Conservation (phyloP, 805 yeast genomes). For the Clavispora fructus region DNA sequence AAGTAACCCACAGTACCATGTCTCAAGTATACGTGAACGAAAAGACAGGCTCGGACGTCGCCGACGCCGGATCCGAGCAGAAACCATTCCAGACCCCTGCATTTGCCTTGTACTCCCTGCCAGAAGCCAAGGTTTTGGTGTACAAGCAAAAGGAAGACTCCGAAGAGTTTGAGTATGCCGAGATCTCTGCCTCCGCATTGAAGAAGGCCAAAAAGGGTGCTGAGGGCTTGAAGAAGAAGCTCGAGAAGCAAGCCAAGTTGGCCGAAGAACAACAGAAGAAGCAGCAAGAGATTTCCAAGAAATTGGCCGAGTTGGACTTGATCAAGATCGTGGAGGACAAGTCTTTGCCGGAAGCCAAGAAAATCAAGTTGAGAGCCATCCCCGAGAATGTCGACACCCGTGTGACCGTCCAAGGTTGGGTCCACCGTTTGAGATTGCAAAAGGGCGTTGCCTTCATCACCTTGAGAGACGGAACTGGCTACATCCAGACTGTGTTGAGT, state of each 20-base stretch:
- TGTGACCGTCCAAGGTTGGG: slow-evolving; percentile 86
- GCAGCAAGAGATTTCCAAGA: slow-evolving; percentile 57
- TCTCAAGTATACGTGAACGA: slow-evolving; percentile 67
- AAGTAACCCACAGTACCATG: slow-evolving; percentile 16
- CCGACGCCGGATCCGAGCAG: slow-evolving; percentile 59
- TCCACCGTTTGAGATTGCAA: slow-evolving; percentile 89
- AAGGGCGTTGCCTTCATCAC: slow-evolving; percentile 89
- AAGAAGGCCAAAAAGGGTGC: slow-evolving; percentile 97
- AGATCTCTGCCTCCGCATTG: slow-evolving; percentile 83
- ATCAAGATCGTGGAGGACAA: slow-evolving; percentile 71
- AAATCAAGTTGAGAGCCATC: slow-evolving; percentile 57
- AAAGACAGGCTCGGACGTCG: slow-evolving; percentile 59
- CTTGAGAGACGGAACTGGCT: slow-evolving; percentile 94
- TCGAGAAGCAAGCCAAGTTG: slow-evolving; percentile 57
- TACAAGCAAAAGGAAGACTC: slow-evolving; percentile 55
- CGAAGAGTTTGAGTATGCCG: slow-evolving; percentile 53
- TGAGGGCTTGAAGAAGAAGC: slow-evolving; percentile 82
- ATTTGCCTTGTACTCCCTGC: slow-evolving; percentile 56
- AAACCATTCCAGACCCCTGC: slow-evolving; percentile 81
- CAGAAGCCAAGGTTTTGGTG: slow-evolving; percentile 54
- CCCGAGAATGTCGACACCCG: slow-evolving; percentile 58
- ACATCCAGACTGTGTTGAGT: slow-evolving; percentile 74
- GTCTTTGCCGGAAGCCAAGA: slow-evolving; percentile 63
- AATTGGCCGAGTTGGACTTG: slow-evolving; percentile 68
- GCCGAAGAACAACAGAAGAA: slow-evolving; percentile 58